These are phyloP conservation scores for Colletotrichum costaricense DNA, from an alignment of 2,329 filamentous ascomycete species.

Conservation along the genomic window DNA sequence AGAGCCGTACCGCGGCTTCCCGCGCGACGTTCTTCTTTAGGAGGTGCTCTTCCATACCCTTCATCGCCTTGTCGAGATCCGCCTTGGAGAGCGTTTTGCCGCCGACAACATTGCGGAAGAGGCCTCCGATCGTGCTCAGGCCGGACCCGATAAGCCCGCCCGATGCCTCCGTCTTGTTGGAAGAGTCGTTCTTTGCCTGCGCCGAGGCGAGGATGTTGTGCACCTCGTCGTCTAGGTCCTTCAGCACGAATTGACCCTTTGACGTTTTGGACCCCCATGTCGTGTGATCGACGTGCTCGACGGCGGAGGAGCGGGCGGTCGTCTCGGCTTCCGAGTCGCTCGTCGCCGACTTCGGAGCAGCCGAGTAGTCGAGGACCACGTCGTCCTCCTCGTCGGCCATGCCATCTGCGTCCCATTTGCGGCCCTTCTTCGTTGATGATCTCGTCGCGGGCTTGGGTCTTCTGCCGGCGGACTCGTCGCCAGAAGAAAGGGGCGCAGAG, in stretches of 20 bases:
- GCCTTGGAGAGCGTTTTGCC: constrained; percentile 91
- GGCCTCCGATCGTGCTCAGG: constrained; percentile 83
- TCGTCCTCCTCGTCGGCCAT: constrained; percentile 85
- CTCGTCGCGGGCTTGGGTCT: constrained; percentile 65
- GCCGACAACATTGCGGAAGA: constrained; percentile 95
- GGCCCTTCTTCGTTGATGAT: constrained; percentile 80
- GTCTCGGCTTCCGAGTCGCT: constrained; percentile 65
- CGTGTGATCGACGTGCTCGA: constrained; percentile 81
- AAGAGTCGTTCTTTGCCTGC: constrained; percentile 66
- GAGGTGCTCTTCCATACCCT: constrained; percentile 95
- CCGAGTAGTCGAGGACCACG: constrained; percentile 90
- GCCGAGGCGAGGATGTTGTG: constrained; percentile 87
- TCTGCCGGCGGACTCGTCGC: constrained; percentile 78
- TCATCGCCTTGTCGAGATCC: constrained; percentile 91
- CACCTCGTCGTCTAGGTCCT: constrained; percentile 93
- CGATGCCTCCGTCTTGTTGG: constrained; percentile 55
- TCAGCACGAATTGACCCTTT: constrained; percentile 93
- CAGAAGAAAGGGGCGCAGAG: constrained; percentile 78
- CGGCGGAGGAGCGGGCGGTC: constrained; percentile 63
- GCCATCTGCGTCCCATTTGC: constrained; percentile 93
- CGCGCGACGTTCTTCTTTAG: constrained; percentile 96
- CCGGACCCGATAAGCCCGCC: constrained; percentile 81
- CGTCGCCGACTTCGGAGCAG: constrained; percentile 61
- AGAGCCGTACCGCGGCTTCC: constrained; percentile 91
- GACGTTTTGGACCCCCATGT: constrained; percentile 87